Evolutionary conservation across 2,329 filamentous ascomycete genomes (phyloP), one percentile per base, ranked within the genome.

Genomic region (Stemphylium lycopersici): DNA sequence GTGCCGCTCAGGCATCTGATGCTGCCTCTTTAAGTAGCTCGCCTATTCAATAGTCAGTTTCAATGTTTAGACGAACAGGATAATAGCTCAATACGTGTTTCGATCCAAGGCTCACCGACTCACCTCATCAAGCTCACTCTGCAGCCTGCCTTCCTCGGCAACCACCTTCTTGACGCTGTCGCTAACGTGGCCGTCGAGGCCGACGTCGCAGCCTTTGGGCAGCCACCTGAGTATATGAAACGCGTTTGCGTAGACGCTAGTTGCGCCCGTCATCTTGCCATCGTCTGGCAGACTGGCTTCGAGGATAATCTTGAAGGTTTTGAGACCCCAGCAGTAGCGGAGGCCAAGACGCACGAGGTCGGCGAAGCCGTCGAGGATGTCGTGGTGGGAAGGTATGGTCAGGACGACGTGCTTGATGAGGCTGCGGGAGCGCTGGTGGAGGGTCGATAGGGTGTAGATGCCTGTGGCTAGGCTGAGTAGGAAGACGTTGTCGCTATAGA

Each of bases 171-270:
- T 69, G 12, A 80, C 76, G 57, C 74, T 70, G 26, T 74, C 67
- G 42, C 69, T 72, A 8, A 76, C 74, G 37, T 71, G 72, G 1
- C 77, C 78, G 52, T 76, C 69, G 6, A 80, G 59, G 22, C 71
- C 61, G 4, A 80, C 76, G 43, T 71, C 69, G 46, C 76, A 78
- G n/a, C 70, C 66, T 57, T 73, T 67, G 2, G 78, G 78, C 53
- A 80, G 58, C 78, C 78, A 80, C 12, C 78, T 58, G 33, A 80
- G 61, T 31, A 79, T 79, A 53, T 79, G 78, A 52, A 80, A 80
- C 0, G 77, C 78, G 51, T 79, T 79, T 12, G 77, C 77, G 51
- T 80, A 79, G 6, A 79, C 76, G 20, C 74, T 78, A 3, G 74
- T 77, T 22, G 76, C 74, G 7, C 73, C 71, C 1, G 48, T 56